These are phyloP conservation scores for Cordyceps javanica DNA, from an alignment of 2,329 filamentous ascomycete species.

Conservation along the genomic window DNA sequence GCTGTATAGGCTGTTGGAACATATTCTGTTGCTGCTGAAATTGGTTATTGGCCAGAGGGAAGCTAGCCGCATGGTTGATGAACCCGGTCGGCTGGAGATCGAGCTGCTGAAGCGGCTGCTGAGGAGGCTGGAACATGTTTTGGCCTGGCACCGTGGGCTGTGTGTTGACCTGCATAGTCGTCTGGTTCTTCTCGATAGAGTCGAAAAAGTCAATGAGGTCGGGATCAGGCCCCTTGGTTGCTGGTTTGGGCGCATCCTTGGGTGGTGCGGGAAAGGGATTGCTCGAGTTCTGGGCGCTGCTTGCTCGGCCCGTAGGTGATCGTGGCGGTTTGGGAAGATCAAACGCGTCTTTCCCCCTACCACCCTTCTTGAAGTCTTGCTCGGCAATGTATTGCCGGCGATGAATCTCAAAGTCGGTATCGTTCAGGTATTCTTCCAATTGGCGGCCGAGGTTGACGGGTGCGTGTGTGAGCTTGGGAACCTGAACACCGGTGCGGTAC, in stretches of 20 bases:
- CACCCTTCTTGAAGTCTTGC: conserved; percentile 60
- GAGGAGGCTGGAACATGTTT: conserved; percentile 24
- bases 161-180: conserved; percentile 50
- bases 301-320: conserved; percentile 23
- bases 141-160: conserved; percentile 27
- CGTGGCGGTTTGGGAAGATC: conserved; percentile 31
- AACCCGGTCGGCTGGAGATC: conserved; percentile 16
- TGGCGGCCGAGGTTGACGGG: conserved; percentile 85
- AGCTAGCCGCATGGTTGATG: conserved; percentile 1
- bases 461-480: conserved; percentile 95
- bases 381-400: conserved; percentile 86
- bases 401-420: conserved; percentile 92
- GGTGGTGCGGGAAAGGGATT: conserved; percentile 37
- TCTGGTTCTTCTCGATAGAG: conserved; percentile 85
- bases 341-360: conserved; percentile 34
- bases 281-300: conserved; percentile 22
- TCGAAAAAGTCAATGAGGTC: conserved; percentile 94
- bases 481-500: conserved; percentile 84
- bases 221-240: conserved; percentile 58
- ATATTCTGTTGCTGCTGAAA: conserved; percentile 26
- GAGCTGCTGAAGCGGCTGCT: conserved; percentile 21
- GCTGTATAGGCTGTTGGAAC: conserved; percentile 36
- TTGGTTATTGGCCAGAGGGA: conserved; percentile 20
- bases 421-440: conserved; percentile 88
- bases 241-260: conserved; percentile 36